Evolutionary conservation across 306 rosid genomes (phyloP).

Genomic region (Pachyrhizus erosus): DNA sequence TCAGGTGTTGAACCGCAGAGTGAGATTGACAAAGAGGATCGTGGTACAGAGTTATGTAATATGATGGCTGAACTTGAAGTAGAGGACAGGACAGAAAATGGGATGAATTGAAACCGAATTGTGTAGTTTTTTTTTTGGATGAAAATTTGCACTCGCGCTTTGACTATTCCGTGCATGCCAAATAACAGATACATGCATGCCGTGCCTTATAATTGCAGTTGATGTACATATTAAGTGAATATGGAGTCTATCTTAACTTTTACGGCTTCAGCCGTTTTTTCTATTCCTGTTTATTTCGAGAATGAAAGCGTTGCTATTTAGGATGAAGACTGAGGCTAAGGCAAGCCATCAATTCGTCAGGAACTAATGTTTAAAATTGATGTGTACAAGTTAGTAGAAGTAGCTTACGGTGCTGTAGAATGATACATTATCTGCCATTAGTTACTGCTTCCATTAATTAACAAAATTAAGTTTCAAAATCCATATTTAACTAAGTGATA

Average conservation of each 20-base stretch:
- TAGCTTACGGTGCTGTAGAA: neutral
- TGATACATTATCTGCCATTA: neutral
- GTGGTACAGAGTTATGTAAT: slow-evolving; percentile 20
- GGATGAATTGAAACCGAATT: neutral
- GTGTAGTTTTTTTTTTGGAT: too few relatives aligned
- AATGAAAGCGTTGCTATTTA: neutral
- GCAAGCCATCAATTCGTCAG: neutral
- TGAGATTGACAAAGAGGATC: slow-evolving; percentile 34
- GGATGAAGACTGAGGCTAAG: neutral
- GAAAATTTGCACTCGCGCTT: slow-evolving; percentile 26
- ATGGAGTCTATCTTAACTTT: neutral
- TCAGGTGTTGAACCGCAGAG: slow-evolving; percentile 39
- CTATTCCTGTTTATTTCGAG: neutral
- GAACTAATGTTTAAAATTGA: neutral
- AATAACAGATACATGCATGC: neutral
- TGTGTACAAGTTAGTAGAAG: neutral
- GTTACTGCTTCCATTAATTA: neutral
- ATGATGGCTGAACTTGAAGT: slow-evolving; percentile 37
- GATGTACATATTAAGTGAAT: slow-evolving; percentile 21
- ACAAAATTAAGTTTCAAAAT: slow-evolving; percentile 5
- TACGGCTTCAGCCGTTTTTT: neutral
- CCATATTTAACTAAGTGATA: neutral
- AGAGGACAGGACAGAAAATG: slow-evolving; percentile 2
- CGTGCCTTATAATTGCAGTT: slow-evolving; percentile 15
- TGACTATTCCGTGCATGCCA: slow-evolving; percentile 4